These are phyloP conservation scores for Pseudogymnoascus sp. DNA, from an alignment of 2,329 filamentous ascomycete species.

Conservation along the genomic window DNA sequence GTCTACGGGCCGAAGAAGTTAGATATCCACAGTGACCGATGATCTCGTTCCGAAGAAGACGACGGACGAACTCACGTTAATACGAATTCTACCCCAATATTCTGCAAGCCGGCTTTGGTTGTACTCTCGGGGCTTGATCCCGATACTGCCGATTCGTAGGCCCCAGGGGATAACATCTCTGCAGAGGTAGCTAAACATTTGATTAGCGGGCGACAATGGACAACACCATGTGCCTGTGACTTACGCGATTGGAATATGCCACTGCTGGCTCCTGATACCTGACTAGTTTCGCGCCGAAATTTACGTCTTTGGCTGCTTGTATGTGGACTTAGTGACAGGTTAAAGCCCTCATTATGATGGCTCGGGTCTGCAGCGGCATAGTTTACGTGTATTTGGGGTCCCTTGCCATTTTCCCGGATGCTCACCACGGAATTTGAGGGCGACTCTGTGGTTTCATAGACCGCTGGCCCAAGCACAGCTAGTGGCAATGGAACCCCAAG, in stretches of 20 bases:
- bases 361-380: slow-evolving; percentile 16
- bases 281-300: not conserved
- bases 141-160: not conserved
- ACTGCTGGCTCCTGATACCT: not conserved
- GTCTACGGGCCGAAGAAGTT: not conserved
- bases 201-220: not conserved
- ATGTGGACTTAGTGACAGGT: not conserved
- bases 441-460: slow-evolving; percentile 16
- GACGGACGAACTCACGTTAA: not conserved
- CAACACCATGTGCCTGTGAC: not conserved
- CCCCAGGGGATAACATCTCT: not conserved
- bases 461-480: not conserved
- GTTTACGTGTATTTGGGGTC: not conserved
- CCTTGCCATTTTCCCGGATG: not conserved
- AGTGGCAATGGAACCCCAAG: not conserved
- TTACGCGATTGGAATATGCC: not conserved
- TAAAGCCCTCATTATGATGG: not conserved
- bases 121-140: not conserved
- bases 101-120: not conserved
- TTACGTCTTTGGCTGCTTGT: not conserved
- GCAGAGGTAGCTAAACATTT: not conserved
- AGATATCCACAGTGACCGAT: not conserved
- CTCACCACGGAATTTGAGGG: not conserved
- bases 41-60: not conserved
- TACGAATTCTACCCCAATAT: not conserved